phyloP scores from a whole-genome alignment of 805 yeast species.

The Myxozyma vanderwaltii region DNA sequence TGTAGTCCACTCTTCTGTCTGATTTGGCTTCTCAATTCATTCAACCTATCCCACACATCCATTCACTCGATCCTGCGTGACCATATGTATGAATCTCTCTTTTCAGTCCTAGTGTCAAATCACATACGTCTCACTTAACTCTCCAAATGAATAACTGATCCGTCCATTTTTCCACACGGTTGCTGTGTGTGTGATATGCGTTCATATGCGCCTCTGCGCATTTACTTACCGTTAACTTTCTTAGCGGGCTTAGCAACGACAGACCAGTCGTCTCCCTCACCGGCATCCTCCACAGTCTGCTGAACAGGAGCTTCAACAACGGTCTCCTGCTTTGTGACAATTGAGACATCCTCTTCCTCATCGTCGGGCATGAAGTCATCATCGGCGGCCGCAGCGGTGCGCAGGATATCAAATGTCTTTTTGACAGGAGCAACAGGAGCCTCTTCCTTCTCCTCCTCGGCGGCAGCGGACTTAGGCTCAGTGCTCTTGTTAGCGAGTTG shows the following conservation, averaged over 20 bases:
- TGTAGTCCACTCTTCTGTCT: too few species aligned
- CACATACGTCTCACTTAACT: too few species aligned
- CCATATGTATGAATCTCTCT: not conserved
- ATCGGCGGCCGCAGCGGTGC: slow-evolving; percentile 24
- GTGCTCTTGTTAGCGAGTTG: not conserved
- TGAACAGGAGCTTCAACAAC: slow-evolving; percentile 24
- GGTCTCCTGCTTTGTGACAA: slow-evolving; percentile 5
- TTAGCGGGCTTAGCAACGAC: slow-evolving; percentile 30
- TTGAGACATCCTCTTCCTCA: slow-evolving; percentile 22
- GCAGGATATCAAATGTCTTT: slow-evolving; percentile 27
- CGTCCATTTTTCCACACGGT: not conserved
- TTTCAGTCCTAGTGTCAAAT: not conserved
- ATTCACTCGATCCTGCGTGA: too few species aligned
- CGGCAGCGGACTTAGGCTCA: not conserved
- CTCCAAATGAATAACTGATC: not conserved
- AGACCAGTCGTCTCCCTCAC: slow-evolving; percentile 35
- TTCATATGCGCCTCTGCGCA: too few species aligned
- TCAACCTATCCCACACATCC: not conserved
- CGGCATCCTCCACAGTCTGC: slow-evolving; percentile 21
- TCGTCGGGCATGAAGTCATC: slow-evolving; percentile 31
- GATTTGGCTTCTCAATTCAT: too few species aligned
- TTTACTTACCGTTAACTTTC: slow-evolving; percentile 19
- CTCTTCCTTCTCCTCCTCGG: slow-evolving; percentile 27
- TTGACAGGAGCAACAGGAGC: slow-evolving; percentile 11
- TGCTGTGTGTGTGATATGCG: too few species aligned